Base-by-base conservation (phyloP, 2,329 filamentous ascomycete genomes). In the Claviceps maximensis region DNA sequence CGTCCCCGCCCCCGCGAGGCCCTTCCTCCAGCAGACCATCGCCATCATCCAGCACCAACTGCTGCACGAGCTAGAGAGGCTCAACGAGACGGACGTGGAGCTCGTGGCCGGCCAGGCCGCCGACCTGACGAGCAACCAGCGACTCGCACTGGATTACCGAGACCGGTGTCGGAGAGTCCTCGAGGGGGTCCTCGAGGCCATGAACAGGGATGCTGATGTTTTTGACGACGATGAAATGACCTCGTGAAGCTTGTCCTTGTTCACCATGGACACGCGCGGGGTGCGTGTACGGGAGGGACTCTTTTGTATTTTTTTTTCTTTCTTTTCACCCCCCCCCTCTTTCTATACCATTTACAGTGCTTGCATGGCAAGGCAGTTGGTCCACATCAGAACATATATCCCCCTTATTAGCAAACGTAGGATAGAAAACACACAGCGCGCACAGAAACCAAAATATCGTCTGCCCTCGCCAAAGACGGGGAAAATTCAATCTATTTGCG, bases 101-200 rank as follows among this genome's bases (percentile, higher is more conserved):
- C 63, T 68, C 7, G 67, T 69, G 3, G 72, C 71, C 2, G 69
- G 66, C 2, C 69, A 69, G 0, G 67, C 67, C 15, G 62, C 58
- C 38, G 49, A 62, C 15, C 56, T 69, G 45, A 76, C 72, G 44
- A 57, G 56, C 10, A 76, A 76, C 50, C 76, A 79, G 63, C 58
- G 61, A 46, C 60, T 80, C 44, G 77, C 74, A 15, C 47, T 72
- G 19, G 63, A 68, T n/a, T 80, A 81, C 58, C 65, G 77, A 25
- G 59, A 61, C 29, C 69, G 75, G 57, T 79, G 74, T 58, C 67
- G 70, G 51, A 68, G 63, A 23, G 76, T 80, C 1, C 56, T 81
- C 51, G 65, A 70, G 55, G 70, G 66, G 45, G 72, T 72, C 6
- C 61, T 77, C n/a, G 65, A 69, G 58, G 62, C 64, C 2, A 70